Evolutionary conservation across 2,329 filamentous ascomycete genomes (phyloP), one percentile per base, ranked within the genome.

Genomic region (Tolypocladium tropicale): DNA sequence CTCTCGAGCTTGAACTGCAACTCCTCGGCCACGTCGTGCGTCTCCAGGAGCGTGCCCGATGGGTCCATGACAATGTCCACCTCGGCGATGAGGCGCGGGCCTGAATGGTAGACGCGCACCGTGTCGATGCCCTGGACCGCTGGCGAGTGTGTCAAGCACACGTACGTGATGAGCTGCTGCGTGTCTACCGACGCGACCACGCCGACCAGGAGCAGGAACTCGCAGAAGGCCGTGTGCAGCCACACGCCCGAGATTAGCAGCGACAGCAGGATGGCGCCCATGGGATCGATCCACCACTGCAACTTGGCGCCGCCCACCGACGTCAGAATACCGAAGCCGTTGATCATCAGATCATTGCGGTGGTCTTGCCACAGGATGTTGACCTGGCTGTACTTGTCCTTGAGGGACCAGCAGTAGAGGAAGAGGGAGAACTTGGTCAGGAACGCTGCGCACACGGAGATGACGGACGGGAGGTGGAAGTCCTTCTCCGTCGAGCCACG

Each of bases 301-400:
- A 97, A 77, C 76, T 95, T 95, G 61, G 85, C 84, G 36, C 94
- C 94, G 55, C 90, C 89, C n/a, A 96, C 86, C 3, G 89, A 93
- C 1, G 92, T 96, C 55, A 96, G 73, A 60, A 97, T 85, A 82
- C 88, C 91, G 63, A 95, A 90, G 55, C 90, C 90, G 70, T 97
- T 99, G 79, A 99, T 90, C 65, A 96, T 79, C n/a, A 99, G 78
- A 68, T 99, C 94, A 68, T 99, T 99, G 59, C 94, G 86, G 74
- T 99, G 94, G 67, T 97, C 93, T 71, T 95, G 89, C 92, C 91
- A 96, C 16, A 97, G 77, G 68, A 96, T 96, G 56, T 88, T 83
- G 60, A 96, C 84, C 71, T 96, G 92, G 58, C 85, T 90, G 76
- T 97, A 96, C 65, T 90, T 89, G 74, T 96, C 86, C 62, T 93